A percentile compares a stretch with the other conserved stretches of the same genome.
These are phyloP conservation scores for Colletotrichum abscissum DNA, from an alignment of 2,329 filamentous ascomycete genomes.

Conservation along the genomic window DNA sequence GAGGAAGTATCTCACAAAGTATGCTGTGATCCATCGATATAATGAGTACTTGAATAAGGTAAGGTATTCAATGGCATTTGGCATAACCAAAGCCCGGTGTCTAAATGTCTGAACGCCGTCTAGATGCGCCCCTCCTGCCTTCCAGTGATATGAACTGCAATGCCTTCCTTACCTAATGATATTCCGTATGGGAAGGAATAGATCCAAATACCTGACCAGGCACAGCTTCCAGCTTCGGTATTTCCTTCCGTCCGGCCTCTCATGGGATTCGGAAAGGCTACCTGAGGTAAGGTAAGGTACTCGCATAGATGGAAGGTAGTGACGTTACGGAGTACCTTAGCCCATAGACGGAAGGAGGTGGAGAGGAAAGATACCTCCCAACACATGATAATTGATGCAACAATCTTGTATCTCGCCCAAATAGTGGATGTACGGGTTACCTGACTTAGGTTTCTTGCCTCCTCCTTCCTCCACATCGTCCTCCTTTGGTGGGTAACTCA, in stretches of 20 bases:
- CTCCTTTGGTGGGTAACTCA: constrained; percentile 24
- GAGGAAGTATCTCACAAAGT: too few species aligned
- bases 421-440: neutral
- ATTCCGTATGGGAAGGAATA: neutral
- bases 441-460: constrained; percentile 7
- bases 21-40: too few species aligned
- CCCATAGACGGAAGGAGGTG: neutral
- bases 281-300: neutral
- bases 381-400: neutral
- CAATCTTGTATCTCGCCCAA: neutral
- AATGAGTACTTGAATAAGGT: too few species aligned
- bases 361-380: neutral
- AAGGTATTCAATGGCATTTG: neutral
- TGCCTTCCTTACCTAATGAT: neutral
- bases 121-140: neutral
- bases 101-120: neutral
- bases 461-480: neutral
- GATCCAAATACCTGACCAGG: neutral
- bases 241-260: neutral
- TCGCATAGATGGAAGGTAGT: neutral
- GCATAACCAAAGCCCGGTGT: neutral
- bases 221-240: neutral
- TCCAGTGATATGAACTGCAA: neutral
- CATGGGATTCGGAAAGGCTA: neutral
- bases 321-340: too few species aligned